Base-by-base conservation (phyloP, 306 rosid genomes). In the Vigna hirtella region DNA sequence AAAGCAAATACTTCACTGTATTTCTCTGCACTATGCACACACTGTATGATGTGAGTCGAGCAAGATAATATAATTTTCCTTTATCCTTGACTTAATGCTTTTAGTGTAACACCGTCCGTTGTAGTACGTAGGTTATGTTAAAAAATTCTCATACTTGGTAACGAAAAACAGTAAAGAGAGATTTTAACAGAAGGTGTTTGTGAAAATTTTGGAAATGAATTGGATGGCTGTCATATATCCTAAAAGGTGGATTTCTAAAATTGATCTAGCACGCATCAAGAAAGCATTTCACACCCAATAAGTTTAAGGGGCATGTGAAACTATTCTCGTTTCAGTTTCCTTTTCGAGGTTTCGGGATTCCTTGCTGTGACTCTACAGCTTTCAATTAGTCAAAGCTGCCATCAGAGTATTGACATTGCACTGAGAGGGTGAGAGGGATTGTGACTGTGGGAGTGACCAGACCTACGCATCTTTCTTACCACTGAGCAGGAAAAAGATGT, bases 321-420 rank as follows among this genome's bases (percentile, higher is more conserved):
- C 85, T 68, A 72, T 82, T 83, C 62, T 36, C 26, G 57, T 51
- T 32, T 56, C 83, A 66, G 72, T 80, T 77, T 74, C 82, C 82
- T 57, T 85, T 85, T 75, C 51, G 36, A 80, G 80, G 83, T 72
- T 77, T 67, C 8, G 73, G 81, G 83, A 82, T 82, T 86, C 85
- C 80, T 32, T 73, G 73, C 69, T n/a, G 81, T 78, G 55, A 70
- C 36, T 49, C 28, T n/a, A 73, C 77, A 61, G 81, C 81, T 84
- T 78, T 79, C 87, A 62, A 71, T 71, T 57, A 73, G 86, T 81
- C 87, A 85, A 82, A 85, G 86, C 85, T 79, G 88, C 76, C 72
- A 81, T 78, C 66, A 24, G 83, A 83, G 78, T 79, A 83, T 74
- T 81, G 85, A 84, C 79, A 77, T 79, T 74, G 83, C 83, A 85